phyloP scores from a whole-genome alignment of 2,329 filamentous ascomycete genomes.

The Cladosporium phlei region DNA sequence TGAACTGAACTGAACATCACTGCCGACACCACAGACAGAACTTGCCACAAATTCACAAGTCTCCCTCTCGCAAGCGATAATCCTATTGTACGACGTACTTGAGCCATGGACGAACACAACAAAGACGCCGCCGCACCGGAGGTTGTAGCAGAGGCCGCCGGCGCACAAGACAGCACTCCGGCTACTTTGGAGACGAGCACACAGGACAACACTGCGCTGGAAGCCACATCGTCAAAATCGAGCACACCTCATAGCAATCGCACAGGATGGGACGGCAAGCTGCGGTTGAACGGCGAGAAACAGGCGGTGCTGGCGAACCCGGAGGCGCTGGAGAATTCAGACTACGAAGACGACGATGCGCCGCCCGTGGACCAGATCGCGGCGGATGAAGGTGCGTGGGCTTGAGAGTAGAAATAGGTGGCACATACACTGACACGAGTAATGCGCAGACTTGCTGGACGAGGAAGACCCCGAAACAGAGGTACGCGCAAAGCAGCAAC shows the following conservation, averaged over 20 bases:
- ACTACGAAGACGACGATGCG: constrained; percentile 70
- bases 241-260: constrained; percentile 22
- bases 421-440: constrained; percentile 28
- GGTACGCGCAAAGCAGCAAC: constrained; percentile 20
- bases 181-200: no score
- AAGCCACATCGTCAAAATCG: constrained; percentile 12
- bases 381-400: constrained; percentile 68
- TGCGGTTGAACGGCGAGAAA: constrained; percentile 60
- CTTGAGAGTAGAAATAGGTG: constrained; percentile 37
- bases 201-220: not conserved
- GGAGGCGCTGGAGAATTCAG: constrained; percentile 76
- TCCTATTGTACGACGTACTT: no score
- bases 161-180: not conserved
- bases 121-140: constrained; percentile 7
- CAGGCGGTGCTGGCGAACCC: constrained; percentile 68
- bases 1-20: no score
- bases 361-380: constrained; percentile 69
- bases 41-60: no score
- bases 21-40: no score
- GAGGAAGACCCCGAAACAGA: constrained; percentile 53
- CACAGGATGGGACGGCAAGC: constrained; percentile 75
- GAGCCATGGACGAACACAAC: constrained; percentile 7
- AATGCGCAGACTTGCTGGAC: constrained; percentile 51
- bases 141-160: not conserved
- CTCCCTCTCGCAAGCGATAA: no score